A percentile compares a stretch with the other conserved stretches of the same genome.
These are phyloP conservation scores for Talaromyces funiculosus DNA, from an alignment of 2,329 filamentous ascomycete genomes.

Conservation along the genomic window DNA sequence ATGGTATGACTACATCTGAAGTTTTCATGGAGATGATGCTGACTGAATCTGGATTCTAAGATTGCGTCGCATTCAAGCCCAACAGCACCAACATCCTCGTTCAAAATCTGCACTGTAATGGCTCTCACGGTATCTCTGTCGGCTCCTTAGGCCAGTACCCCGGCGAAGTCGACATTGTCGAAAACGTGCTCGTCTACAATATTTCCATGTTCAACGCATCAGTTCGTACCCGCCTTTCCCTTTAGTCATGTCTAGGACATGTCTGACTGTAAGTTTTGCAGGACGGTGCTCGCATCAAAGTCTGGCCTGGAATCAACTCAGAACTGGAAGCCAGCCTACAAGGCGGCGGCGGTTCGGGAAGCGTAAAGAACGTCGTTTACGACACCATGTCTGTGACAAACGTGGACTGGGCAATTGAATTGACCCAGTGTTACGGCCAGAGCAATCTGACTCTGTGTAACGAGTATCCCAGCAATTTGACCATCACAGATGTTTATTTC, in stretches of 20 bases:
- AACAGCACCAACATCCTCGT: constrained; percentile 65
- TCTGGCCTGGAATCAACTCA: constrained; percentile 58
- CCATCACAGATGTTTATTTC: constrained; percentile 24
- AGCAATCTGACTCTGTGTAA: constrained; percentile 58
- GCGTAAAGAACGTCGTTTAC: constrained; percentile 63
- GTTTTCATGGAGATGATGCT: neutral
- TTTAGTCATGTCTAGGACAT: constrained; percentile 26
- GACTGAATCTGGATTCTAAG: constrained; percentile 27
- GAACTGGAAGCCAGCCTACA: constrained; percentile 56
- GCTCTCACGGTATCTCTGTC: constrained; percentile 67
- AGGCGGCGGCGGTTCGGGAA: constrained; percentile 59
- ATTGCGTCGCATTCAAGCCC: constrained; percentile 70
- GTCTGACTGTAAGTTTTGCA: constrained; percentile 28
- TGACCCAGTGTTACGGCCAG: constrained; percentile 63
- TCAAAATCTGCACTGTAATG: constrained; percentile 62
- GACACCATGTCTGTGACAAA: constrained; percentile 56
- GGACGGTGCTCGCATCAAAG: constrained; percentile 67
- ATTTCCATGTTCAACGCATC: constrained; percentile 53
- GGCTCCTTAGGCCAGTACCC: constrained; percentile 65
- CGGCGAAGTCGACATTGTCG: constrained; percentile 59
- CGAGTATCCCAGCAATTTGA: constrained; percentile 40
- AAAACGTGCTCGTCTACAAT: constrained; percentile 63
- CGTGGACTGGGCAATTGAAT: constrained; percentile 60
- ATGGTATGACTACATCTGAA: constrained; percentile 37
- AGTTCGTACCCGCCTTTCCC: constrained; percentile 28